These are phyloP conservation scores for Linnemannia elongata DNA, from an alignment of 192 early-diverging fungal species.

Conservation along the genomic window DNA sequence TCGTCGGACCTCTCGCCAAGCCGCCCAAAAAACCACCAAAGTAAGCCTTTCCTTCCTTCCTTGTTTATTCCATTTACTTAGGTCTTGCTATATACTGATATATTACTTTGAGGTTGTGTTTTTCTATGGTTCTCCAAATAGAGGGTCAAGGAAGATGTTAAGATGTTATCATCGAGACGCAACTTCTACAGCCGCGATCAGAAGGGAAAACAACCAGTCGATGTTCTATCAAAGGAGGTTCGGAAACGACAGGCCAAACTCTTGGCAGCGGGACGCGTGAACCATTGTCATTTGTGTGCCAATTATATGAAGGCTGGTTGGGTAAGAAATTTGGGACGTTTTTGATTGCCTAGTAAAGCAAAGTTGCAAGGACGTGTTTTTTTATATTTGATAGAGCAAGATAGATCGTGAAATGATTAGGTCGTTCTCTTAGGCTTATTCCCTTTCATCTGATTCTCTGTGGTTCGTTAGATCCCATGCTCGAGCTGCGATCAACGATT, in stretches of 20 bases:
- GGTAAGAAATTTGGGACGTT: background rate
- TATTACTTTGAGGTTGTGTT: too few species aligned
- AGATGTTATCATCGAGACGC: background rate
- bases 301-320: background rate
- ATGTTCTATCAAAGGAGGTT: background rate
- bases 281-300: background rate
- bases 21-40: background rate
- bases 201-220: background rate
- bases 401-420: too few species aligned
- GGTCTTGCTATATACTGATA: too few species aligned
- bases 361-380: too few species aligned
- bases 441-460: background rate
- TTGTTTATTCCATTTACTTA: background rate
- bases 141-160: background rate
- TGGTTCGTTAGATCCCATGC: background rate
- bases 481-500: background rate
- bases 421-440: background rate
- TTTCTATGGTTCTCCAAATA: background rate
- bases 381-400: background rate
- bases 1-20: background rate
- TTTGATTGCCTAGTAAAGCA: background rate
- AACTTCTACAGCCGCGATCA: background rate
- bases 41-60: background rate
- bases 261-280: background rate
- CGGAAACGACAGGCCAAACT: background rate